Evolutionary conservation across 2,329 filamentous ascomycete species (phyloP), one percentile per base, ranked within the genome.

Genomic region (Polytolypa hystricis): DNA sequence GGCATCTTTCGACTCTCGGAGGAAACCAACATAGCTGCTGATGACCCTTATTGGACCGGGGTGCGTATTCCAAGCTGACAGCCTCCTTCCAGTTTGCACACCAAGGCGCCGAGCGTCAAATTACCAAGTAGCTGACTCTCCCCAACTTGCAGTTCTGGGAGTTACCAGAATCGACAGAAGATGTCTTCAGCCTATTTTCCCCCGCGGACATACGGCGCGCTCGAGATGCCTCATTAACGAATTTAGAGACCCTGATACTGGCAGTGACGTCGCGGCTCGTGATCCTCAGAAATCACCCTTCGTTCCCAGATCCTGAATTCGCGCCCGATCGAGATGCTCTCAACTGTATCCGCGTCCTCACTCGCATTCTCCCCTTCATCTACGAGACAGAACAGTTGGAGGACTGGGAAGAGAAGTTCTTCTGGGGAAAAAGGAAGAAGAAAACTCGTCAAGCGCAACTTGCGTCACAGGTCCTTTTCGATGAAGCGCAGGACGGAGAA

Each of bases 1-100:
- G 89, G 87, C 64, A 93, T 96, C 67, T 95, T 96, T 69, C 79
- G 83, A 56, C 77, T 98, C 41, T 91, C 86, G n/a, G 86, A 94
- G 60, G 82, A 93, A 59, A 78, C 79, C 47, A 73, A 83, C 57
- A 95, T 96, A 55, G 73, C 85, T 42, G 77, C 85, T 39, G 81
- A 91, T 62, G 85, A 95, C 65, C 71, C 77, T 12, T 95, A 94
- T 66, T 98, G 91, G 91, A 79, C 82, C 46, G 84, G 84, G 58
- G 86, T 93, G 64, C 55, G 81, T 69, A 31, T 33, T 25, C 18
- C 28, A 15, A n/a, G n/a, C n/a, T n/a, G n/a, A n/a, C n/a, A n/a
- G n/a, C n/a, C n/a, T n/a, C n/a, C n/a, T n/a, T n/a, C n/a, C n/a
- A 3, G n/a, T 38, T 19, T 33, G 23, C 11, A 14, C n/a, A 6